phyloP scores from a whole-genome alignment of 306 rosid genomes.

The Cucumis sativus region Cucumber_9930_V3 NC_026656.2:12621501-12622000 shows the following conservation, averaged over 20 bases:
- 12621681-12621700: background rate
- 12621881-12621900: constrained; percentile 42
- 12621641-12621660: constrained; percentile 3
- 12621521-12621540: constrained; percentile 6
- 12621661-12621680: background rate
- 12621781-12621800: constrained; percentile 6
- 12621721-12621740: background rate
- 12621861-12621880: constrained; percentile 69
- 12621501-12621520: background rate
- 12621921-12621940: constrained; percentile 76
- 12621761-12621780: background rate
- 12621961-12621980: constrained; percentile 75
- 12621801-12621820: constrained; percentile 64
- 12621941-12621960: constrained; percentile 87
- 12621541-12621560: constrained; percentile 5
- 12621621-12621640: background rate
- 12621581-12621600: constrained; percentile 3
- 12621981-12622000: constrained; percentile 88
- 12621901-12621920: constrained; percentile 81
- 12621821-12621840: constrained; percentile 80
- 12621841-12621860: constrained; percentile 80
- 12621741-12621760: background rate
- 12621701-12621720: background rate
- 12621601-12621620: background rate
- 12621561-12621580: constrained; percentile 6